Base-by-base conservation (phyloP, 2,329 filamentous ascomycete genomes). In the Cladosporium sp. region DNA sequence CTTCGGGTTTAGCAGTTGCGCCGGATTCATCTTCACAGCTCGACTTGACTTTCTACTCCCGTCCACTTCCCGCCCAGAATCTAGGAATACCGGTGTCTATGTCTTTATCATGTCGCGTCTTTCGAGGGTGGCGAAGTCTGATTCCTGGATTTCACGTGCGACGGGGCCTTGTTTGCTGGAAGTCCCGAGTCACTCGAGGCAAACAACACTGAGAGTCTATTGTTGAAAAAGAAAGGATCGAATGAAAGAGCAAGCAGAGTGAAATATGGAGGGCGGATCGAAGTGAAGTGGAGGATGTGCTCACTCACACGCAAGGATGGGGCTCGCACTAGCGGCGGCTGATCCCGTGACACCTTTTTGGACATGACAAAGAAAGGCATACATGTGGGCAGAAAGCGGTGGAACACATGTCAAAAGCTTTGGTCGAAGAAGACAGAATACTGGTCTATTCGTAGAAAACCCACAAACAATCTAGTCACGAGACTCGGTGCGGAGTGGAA, bases 1-100 rank as follows among this genome's bases (percentile, higher is more conserved):
- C 65, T 76, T 78, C 7, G 77, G 77, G 65, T 79, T 76, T 7
- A 79, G 70, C 16, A 79, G 70, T 58, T 74, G 73, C 2, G 72
- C 73, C 11, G 75, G 73, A 70, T 76, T 75, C 75, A 77, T 77
- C 11, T 28, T 59, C 1, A 18, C 56, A 18, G 32, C 51, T 54
- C 26, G 26, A 5, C 1, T 30, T n/a, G 18, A 54, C 26, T 53
- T 16, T 53, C 26, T 11, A 14, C 18, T 32, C 51, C 28, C 16
- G 8, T 30, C 51, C 51, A 32, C 51, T 10, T 6, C 51, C 51
- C 26, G 14, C 51, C 28, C 51, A 5, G 6, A 28, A 11, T 54
- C 51, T 11, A 54, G 30, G 18, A 54, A 21, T 18, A 11, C 26
- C n/a, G 30, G 21, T 7, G 30, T 58, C 54, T 34, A 36, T 58